Conservation (phyloP, 805 yeast species). For the Starmerella scarabaei region DNA sequence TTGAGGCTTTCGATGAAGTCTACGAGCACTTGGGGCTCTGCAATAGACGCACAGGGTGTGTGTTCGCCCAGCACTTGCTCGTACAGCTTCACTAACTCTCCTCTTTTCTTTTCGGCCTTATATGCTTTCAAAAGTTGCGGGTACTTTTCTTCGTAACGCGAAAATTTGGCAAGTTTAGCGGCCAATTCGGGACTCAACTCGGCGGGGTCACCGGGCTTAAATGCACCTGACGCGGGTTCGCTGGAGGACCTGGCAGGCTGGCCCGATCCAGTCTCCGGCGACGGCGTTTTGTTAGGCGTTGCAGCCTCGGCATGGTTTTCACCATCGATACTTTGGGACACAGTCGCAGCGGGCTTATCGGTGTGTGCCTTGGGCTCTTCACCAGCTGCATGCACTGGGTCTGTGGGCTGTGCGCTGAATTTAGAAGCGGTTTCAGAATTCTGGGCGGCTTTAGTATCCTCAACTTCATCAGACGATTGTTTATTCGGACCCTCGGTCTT, state of each 20-base stretch:
- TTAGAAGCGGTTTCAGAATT: neutral
- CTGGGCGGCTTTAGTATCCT: neutral
- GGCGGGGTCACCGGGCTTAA: neutral
- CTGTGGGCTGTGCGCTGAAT: neutral
- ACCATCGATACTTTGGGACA: neutral
- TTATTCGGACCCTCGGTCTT: too few relatives aligned
- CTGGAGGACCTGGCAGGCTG: neutral
- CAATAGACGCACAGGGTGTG: constrained; percentile 66
- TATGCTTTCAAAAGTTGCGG: constrained; percentile 75
- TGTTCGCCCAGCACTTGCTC: constrained; percentile 61
- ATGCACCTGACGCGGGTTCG: neutral
- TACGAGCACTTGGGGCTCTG: constrained; percentile 57
- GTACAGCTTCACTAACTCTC: constrained; percentile 43
- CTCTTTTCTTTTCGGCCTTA: constrained; percentile 60
- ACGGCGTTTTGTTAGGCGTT: neutral
- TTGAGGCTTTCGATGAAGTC: constrained; percentile 55
- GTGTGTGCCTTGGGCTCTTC: neutral
- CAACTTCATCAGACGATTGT: neutral
- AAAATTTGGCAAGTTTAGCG: constrained; percentile 21
- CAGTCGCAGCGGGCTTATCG: neutral
- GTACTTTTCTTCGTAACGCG: constrained; percentile 73
- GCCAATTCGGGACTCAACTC: constrained; percentile 1
- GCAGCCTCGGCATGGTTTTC: neutral
- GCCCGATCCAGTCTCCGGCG: neutral
- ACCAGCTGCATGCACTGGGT: too few relatives aligned